phyloP scores from a whole-genome alignment of 495 filamentous ascomycete species.

The Patellaria atrata region DNA sequence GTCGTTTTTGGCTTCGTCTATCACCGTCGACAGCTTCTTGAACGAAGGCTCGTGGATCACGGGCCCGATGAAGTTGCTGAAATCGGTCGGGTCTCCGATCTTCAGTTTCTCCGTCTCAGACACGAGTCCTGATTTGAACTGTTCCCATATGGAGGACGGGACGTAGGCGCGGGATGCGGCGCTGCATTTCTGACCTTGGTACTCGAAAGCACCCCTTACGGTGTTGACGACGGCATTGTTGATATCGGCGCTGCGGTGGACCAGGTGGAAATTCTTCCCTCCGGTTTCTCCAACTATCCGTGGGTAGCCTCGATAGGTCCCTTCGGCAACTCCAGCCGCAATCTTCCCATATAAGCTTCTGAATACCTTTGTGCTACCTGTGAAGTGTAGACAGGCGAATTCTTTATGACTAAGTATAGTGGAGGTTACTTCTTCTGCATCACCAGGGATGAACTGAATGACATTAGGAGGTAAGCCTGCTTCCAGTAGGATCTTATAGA shows the following conservation, averaged over 20 bases:
- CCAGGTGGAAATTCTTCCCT: constrained; percentile 32
- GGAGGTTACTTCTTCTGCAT: constrained; percentile 28
- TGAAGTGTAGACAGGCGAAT: constrained; percentile 31
- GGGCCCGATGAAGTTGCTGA: constrained; percentile 30
- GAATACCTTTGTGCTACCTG: constrained; percentile 30
- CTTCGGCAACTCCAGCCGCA: constrained; percentile 23
- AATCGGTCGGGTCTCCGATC: constrained; percentile 25
- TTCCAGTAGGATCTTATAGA: constrained; percentile 29
- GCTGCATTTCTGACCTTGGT: constrained; percentile 32
- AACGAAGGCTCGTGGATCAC: constrained; percentile 30
- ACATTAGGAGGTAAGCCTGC: constrained; percentile 31
- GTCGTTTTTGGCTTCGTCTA: constrained; percentile 50
- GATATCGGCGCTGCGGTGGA: constrained; percentile 27
- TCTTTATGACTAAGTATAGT: constrained; percentile 24
- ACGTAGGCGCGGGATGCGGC: constrained; percentile 28
- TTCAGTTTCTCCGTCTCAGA: constrained; percentile 26
- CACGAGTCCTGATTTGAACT: constrained; percentile 24
- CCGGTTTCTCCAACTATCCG: constrained; percentile 32
- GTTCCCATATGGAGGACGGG: constrained; percentile 24
- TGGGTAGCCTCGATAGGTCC: constrained; percentile 28
- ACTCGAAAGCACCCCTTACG: constrained; percentile 31
- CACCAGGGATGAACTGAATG: constrained; percentile 31
- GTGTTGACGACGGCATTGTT: constrained; percentile 29
- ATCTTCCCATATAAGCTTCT: constrained; percentile 28
- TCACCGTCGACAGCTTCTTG: constrained; percentile 28